A percentile compares a stretch with the other conserved stretches of the same genome.
Conservation (phyloP, 208 protist genomes). For the Acanthamoeba healyi region DNA sequence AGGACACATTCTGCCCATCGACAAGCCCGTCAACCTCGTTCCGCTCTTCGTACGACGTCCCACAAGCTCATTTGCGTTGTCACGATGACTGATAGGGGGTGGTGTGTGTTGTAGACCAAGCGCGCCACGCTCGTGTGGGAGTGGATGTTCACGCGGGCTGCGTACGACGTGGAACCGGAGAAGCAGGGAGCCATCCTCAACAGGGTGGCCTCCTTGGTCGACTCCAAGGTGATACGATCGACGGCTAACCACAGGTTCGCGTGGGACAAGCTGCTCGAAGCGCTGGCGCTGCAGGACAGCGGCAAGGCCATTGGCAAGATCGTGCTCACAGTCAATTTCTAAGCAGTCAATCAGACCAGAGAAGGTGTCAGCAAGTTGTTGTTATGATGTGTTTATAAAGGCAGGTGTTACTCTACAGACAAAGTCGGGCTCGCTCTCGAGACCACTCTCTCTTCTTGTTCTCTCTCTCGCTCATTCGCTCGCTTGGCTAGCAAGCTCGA, state of each 20-base stretch:
- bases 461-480: not conserved
- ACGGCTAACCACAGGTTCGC: slow-evolving; percentile 7
- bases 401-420: not conserved
- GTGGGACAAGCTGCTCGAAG: slow-evolving; percentile 42
- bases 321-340: slow-evolving; percentile 48
- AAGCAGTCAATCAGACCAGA: too few relatives aligned
- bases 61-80: not conserved
- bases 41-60: slow-evolving; percentile 47
- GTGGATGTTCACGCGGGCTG: not conserved
- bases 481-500: not conserved
- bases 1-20: not conserved
- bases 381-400: too few relatives aligned
- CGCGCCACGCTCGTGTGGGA: slow-evolving; percentile 47
- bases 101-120: not conserved
- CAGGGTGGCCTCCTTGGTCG: slow-evolving; percentile 5
- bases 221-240: not conserved
- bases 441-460: not conserved
- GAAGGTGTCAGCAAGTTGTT: too few relatives aligned
- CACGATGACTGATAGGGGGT: not conserved
- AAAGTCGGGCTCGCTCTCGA: slow-evolving; percentile 1
- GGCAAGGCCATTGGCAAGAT: slow-evolving; percentile 72
- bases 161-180: slow-evolving; percentile 48
- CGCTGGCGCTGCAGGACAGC: slow-evolving; percentile 41
- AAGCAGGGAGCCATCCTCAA: slow-evolving; percentile 74
- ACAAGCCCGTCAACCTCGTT: slow-evolving; percentile 2